These are phyloP conservation scores for Saturnispora mendoncae DNA, from an alignment of 805 yeast genomes.

Conservation along the genomic window DNA sequence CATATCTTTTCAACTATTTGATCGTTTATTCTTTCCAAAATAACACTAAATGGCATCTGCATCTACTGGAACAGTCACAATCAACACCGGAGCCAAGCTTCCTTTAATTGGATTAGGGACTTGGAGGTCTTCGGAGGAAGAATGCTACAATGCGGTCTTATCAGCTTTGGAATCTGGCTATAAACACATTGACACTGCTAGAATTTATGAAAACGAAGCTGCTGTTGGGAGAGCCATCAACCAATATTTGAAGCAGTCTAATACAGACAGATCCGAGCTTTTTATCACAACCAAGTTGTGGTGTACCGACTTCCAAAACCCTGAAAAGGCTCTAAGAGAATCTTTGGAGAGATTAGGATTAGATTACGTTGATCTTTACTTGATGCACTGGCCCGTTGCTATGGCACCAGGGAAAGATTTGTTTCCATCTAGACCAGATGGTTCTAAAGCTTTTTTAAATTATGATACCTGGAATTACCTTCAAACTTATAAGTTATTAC, in stretches of 20 bases:
- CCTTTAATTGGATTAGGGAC: conserved; percentile 19
- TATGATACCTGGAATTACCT: conserved; percentile 31
- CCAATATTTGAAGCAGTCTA: conserved; percentile 38
- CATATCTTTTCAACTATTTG: background rate
- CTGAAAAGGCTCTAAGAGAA: conserved; percentile 38
- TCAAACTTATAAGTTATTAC: conserved; percentile 61
- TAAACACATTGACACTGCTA: conserved; percentile 73
- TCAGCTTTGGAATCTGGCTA: conserved; percentile 60
- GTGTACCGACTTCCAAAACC: conserved; percentile 33
- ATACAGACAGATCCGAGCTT: conserved; percentile 47
- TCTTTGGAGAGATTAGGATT: conserved; percentile 44
- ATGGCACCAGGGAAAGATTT: conserved; percentile 31
- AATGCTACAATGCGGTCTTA: conserved; percentile 48
- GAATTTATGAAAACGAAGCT: conserved; percentile 56
- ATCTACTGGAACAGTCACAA: conserved; percentile 1
- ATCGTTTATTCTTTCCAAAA: no score
- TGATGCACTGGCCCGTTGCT: conserved; percentile 60
- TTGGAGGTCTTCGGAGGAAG: conserved; percentile 26
- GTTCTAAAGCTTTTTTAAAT: conserved; percentile 27
- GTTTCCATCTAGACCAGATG: conserved; percentile 31
- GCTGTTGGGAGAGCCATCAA: conserved; percentile 48
- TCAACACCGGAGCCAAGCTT: conserved; percentile 14
- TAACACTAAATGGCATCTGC: conserved; percentile 1
- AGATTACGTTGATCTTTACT: conserved; percentile 57
- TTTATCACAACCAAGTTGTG: conserved; percentile 61